Evolutionary conservation across 768 basidiomycete genomes (phyloP).

Genomic region (Mycena epipterygia): DNA sequence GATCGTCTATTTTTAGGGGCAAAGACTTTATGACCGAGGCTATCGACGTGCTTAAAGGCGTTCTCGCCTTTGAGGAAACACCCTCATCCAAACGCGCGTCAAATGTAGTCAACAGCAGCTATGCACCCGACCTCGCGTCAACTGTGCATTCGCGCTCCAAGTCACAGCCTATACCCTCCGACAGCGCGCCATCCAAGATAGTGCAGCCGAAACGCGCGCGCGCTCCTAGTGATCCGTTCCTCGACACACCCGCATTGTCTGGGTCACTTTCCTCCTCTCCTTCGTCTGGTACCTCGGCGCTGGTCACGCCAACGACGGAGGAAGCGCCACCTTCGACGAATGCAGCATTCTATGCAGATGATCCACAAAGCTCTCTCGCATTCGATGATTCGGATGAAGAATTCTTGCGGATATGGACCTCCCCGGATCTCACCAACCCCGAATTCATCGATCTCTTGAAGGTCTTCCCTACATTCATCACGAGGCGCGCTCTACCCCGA

Average conservation of each 20-base stretch:
- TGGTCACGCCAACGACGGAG: conserved; percentile 15
- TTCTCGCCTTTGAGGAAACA: conserved; percentile 82
- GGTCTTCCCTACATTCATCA: conserved; percentile 84
- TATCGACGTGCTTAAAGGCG: conserved; percentile 91
- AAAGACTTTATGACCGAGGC: conserved; percentile 96
- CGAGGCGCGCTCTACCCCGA: conserved; percentile 77
- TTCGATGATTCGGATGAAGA: conserved; percentile 55
- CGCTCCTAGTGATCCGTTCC: conserved; percentile 85
- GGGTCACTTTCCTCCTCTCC: conserved; percentile 64
- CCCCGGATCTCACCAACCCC: conserved; percentile 82
- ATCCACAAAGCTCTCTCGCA: conserved; percentile 44
- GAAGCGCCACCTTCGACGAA: background rate
- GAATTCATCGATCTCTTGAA: conserved; percentile 78
- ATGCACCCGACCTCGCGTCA: conserved; percentile 50
- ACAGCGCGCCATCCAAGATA: conserved; percentile 54
- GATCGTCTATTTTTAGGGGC: conserved; percentile 66
- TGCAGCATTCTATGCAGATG: conserved; percentile 33
- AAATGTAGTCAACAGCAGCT: conserved; percentile 32
- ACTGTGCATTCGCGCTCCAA: conserved; percentile 67
- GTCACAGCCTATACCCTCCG: conserved; percentile 65
- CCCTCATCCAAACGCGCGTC: conserved; percentile 54
- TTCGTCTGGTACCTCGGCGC: conserved; percentile 61
- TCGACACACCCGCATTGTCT: conserved; percentile 76
- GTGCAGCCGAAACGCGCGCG: conserved; percentile 73
- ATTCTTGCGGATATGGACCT: conserved; percentile 83